These are phyloP conservation scores for Urtica urens DNA, from an alignment of 306 rosid species.

Conservation along the genomic window DNA sequence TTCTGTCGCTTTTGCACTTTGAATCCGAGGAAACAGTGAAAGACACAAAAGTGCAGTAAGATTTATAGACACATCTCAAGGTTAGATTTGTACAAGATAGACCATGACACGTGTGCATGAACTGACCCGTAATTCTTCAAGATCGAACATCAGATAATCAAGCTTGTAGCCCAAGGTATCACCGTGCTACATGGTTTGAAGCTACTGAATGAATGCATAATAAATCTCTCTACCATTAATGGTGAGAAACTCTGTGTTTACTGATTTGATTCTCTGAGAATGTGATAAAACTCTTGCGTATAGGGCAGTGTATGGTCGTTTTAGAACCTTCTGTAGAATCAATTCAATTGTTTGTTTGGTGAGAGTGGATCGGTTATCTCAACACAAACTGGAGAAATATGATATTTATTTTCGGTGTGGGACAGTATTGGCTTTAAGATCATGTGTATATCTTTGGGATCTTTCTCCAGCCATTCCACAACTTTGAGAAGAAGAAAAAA, in stretches of 20 bases:
- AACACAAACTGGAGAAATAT: background rate
- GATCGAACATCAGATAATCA: background rate
- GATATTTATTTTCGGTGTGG: background rate
- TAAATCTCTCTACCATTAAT: background rate
- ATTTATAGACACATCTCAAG: conserved; percentile 16
- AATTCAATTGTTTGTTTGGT: conserved; percentile 5
- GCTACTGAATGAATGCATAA: background rate
- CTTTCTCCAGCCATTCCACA: conserved; percentile 1
- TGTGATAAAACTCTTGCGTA: background rate
- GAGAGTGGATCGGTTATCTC: background rate
- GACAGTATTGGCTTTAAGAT: background rate
- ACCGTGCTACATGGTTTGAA: background rate
- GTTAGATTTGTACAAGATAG: background rate
- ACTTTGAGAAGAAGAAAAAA: background rate
- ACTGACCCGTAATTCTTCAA: background rate
- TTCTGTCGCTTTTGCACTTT: conserved; percentile 45
- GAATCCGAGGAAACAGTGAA: conserved; percentile 27
- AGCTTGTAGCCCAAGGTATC: conserved; percentile 2
- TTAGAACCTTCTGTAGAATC: conserved; percentile 13
- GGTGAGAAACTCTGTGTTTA: conserved; percentile 1
- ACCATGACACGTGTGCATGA: background rate
- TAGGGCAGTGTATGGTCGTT: background rate
- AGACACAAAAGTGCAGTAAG: conserved; percentile 36
- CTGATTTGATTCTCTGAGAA: background rate
- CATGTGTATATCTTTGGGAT: conserved; percentile 1